Percentiles rank a stretch among this genome's conserved stretches.
phyloP scores from a whole-genome alignment of 306 rosid genomes.

The Casuarina cunninghamiana region DNA sequence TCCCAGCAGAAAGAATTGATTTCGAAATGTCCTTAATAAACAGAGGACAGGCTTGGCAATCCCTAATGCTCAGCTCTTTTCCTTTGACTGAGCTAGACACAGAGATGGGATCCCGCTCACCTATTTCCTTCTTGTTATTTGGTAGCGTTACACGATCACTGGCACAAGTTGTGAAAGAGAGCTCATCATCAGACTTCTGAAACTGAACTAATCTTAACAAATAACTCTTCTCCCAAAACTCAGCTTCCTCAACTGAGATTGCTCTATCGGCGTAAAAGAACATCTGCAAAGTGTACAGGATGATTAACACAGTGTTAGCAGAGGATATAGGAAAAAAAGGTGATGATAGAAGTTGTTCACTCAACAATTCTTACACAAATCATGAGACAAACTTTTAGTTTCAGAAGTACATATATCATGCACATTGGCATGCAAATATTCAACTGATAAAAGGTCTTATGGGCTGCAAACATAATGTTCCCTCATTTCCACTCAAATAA shows the following conservation, averaged over 20 bases:
- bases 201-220: slow-evolving; percentile 53
- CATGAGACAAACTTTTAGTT: not conserved
- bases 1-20: slow-evolving; percentile 88
- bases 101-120: slow-evolving; percentile 50
- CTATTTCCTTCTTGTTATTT: slow-evolving; percentile 48
- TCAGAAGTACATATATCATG: not conserved
- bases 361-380: slow-evolving; percentile 13
- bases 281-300: slow-evolving; percentile 52
- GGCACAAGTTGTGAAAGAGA: slow-evolving; percentile 28
- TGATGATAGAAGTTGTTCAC: slow-evolving; percentile 7
- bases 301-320: slow-evolving; percentile 24
- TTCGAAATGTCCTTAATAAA: slow-evolving; percentile 77
- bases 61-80: slow-evolving; percentile 47
- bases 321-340: slow-evolving; percentile 16
- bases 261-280: slow-evolving; percentile 74
- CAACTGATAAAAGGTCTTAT: not conserved
- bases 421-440: not conserved
- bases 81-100: slow-evolving; percentile 47
- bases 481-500: not conserved
- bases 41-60: slow-evolving; percentile 65
- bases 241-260: slow-evolving; percentile 73
- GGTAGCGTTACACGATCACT: slow-evolving; percentile 32
- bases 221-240: slow-evolving; percentile 97
- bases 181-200: slow-evolving; percentile 42
- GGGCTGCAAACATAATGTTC: not conserved